Conservation (phyloP, 768 basidiomycete species). For the Phlegmacium glaucopus region DNA sequence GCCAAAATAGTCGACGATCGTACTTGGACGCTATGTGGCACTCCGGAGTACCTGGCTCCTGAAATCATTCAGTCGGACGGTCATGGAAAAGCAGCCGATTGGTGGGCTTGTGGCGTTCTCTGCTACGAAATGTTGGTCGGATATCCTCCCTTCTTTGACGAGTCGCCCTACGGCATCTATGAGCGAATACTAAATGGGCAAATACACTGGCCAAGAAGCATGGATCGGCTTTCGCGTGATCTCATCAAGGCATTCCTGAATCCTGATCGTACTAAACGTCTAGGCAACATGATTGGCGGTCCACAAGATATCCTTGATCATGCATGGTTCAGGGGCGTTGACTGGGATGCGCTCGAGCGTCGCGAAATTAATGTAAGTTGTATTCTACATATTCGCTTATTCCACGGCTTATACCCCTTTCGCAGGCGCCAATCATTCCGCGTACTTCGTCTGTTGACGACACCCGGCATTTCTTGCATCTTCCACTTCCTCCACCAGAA, state of each 20-base stretch:
- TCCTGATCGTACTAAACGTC: constrained; percentile 85
- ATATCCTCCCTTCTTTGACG: constrained; percentile 97
- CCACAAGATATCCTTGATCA: constrained; percentile 89
- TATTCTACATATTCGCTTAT: constrained; percentile 3
- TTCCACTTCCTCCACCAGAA: constrained; percentile 70
- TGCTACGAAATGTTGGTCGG: constrained; percentile 99
- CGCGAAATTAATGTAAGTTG: constrained; percentile 76
- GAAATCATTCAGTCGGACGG: constrained; percentile 98
- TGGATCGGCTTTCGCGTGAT: constrained; percentile 87
- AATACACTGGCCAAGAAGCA: constrained; percentile 86
- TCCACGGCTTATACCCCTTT: constrained; percentile 4
- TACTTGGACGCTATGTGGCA: constrained; percentile 97
- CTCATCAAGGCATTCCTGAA: constrained; percentile 87
- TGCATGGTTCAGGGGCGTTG: constrained; percentile 94
- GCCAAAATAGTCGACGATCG: constrained; percentile 97
- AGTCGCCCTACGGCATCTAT: constrained; percentile 97
- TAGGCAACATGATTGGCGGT: constrained; percentile 92
- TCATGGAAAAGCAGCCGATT: constrained; percentile 97
- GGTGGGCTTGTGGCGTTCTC: constrained; percentile 98
- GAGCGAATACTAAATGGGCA: constrained; percentile 92
- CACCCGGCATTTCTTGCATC: constrained; percentile 81
- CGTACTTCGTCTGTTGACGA: constrained; percentile 78
- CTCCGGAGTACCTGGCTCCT: constrained; percentile 95
- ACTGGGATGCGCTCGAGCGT: constrained; percentile 85
- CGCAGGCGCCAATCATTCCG: constrained; percentile 83